phyloP scores from a whole-genome alignment of 2,329 filamentous ascomycete genomes.

The Phyllosticta citriasiana region DNA sequence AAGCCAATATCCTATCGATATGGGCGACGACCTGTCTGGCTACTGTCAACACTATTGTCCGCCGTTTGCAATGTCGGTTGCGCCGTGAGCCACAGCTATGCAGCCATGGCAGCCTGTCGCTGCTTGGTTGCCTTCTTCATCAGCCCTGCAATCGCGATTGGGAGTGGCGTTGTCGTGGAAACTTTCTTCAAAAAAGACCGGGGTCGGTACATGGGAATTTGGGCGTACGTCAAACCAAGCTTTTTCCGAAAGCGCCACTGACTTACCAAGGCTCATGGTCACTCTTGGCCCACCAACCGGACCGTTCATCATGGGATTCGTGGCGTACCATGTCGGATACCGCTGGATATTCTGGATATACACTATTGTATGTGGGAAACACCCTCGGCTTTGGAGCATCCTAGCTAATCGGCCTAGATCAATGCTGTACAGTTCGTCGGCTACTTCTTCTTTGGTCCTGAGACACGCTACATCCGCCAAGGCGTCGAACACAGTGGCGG shows the following conservation, averaged over 20 bases:
- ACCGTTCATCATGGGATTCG: slow-evolving; percentile 35
- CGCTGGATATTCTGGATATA: slow-evolving; percentile 51
- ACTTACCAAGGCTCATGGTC: slow-evolving; percentile 27
- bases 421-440: slow-evolving; percentile 48
- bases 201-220: slow-evolving; percentile 47
- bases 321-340: slow-evolving; percentile 43
- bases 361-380: slow-evolving; percentile 32
- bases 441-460: slow-evolving; percentile 46
- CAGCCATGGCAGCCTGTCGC: slow-evolving; percentile 41
- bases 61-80: slow-evolving; percentile 45
- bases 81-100: slow-evolving; percentile 40
- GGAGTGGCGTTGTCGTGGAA: slow-evolving; percentile 48
- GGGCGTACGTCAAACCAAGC: slow-evolving; percentile 31
- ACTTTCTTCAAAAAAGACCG: slow-evolving; percentile 48
- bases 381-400: background rate
- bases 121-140: slow-evolving; percentile 49
- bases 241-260: background rate
- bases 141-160: slow-evolving; percentile 43
- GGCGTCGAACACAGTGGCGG: slow-evolving; percentile 25
- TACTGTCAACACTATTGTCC: slow-evolving; percentile 40
- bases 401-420: slow-evolving; percentile 26
- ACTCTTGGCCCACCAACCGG: slow-evolving; percentile 39
- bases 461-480: slow-evolving; percentile 44
- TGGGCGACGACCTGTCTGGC: slow-evolving; percentile 45
- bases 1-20: slow-evolving; percentile 44